phyloP scores from a whole-genome alignment of 805 yeast species.

The Nakazawaea anatomiae region DNA sequence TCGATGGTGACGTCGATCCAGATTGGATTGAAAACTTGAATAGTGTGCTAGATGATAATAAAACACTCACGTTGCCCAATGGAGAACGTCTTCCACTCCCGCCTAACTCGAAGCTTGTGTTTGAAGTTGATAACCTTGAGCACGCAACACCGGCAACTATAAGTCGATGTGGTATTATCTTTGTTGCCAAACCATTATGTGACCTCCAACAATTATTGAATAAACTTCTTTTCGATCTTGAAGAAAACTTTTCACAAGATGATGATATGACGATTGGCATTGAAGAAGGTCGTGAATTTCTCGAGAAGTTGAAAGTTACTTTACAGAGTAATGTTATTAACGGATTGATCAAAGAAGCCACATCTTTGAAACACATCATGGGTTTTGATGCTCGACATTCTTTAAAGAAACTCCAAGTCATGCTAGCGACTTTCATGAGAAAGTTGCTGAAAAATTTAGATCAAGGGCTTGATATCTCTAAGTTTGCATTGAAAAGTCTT shows the following conservation, averaged over 20 bases:
- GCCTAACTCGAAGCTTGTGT: slow-evolving; percentile 53
- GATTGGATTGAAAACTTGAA: slow-evolving; percentile 89
- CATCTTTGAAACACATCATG: slow-evolving; percentile 44
- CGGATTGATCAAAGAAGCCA: slow-evolving; percentile 21
- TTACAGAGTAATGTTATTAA: slow-evolving; percentile 10
- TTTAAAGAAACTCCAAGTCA: slow-evolving; percentile 31
- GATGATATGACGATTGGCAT: no score
- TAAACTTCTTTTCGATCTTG: slow-evolving; percentile 12
- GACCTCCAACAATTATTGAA: slow-evolving; percentile 9
- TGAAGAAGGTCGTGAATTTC: not conserved
- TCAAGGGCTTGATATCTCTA: slow-evolving; percentile 20
- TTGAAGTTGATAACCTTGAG: slow-evolving; percentile 65
- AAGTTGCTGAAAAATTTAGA: slow-evolving; percentile 14
- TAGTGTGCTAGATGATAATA: slow-evolving; percentile 87
- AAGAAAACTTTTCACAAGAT: not conserved
- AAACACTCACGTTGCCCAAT: slow-evolving; percentile 72
- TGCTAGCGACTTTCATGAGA: slow-evolving; percentile 32
- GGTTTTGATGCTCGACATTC: slow-evolving; percentile 31
- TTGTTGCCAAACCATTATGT: slow-evolving; percentile 41
- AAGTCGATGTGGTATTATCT: slow-evolving; percentile 86
- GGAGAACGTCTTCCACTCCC: slow-evolving; percentile 82
- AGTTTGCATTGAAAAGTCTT: slow-evolving; percentile 27
- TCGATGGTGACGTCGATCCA: slow-evolving; percentile 93
- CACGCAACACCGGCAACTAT: slow-evolving; percentile 87
- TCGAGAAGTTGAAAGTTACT: not conserved